Percentiles rank a stretch among this genome's conserved stretches.
Conservation (phyloP, 805 yeast genomes). For the Metschnikowia vanudenii region DNA sequence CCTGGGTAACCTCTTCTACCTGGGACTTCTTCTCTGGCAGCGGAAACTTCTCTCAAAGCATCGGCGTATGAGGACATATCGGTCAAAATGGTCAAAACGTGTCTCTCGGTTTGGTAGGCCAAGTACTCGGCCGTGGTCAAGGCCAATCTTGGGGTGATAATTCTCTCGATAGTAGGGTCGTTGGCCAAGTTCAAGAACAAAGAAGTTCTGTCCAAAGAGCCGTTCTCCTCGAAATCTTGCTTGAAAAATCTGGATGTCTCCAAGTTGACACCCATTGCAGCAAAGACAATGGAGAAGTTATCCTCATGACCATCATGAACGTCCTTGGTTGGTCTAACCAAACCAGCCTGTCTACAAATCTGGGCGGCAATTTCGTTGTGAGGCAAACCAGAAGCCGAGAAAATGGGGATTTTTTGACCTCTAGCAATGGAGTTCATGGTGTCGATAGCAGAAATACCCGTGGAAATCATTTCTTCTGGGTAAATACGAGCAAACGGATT, state of each 20-base stretch:
- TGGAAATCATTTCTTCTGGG: conserved; percentile 99
- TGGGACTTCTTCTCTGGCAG: conserved; percentile 99
- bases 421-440: conserved; percentile 99
- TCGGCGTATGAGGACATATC: conserved; percentile 99
- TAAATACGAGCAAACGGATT: conserved; percentile 97
- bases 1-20: conserved; percentile 99
- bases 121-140: conserved; percentile 97
- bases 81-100: conserved; percentile 94
- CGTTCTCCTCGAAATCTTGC: conserved; percentile 99
- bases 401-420: conserved; percentile 99
- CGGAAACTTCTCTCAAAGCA: conserved; percentile 98
- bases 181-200: conserved; percentile 96
- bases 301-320: conserved; percentile 99
- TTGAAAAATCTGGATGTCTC: conserved; percentile 98
- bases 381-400: conserved; percentile 98
- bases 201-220: conserved; percentile 96
- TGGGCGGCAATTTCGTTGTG: conserved; percentile 99
- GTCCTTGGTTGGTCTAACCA: conserved; percentile 98
- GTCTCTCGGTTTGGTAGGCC: conserved; percentile 99
- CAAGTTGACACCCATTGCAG: conserved; percentile 99
- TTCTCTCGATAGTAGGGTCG: conserved; percentile 99
- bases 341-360: conserved; percentile 98
- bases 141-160: conserved; percentile 98
- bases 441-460: conserved; percentile 98
- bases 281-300: conserved; percentile 97